phyloP scores from a whole-genome alignment of 768 basidiomycete species.

The Astraeus odoratus region DNA sequence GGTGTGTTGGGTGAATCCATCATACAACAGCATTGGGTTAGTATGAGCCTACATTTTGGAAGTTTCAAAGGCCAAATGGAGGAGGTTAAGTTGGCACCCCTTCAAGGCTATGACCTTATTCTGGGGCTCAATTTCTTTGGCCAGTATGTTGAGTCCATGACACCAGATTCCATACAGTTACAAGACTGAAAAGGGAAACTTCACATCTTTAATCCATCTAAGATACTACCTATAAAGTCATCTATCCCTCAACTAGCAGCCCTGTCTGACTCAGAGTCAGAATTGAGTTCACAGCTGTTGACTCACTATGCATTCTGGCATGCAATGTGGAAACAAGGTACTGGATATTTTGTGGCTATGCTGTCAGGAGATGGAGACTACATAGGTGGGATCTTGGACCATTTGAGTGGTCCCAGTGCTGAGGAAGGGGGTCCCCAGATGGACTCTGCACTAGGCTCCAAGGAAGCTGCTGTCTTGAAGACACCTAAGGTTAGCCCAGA shows the following conservation, averaged over 20 bases:
- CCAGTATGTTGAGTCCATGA: background rate
- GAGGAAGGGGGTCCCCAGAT: background rate
- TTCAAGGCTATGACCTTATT: no score
- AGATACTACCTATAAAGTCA: background rate
- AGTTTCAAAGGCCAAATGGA: background rate
- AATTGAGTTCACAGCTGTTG: no score
- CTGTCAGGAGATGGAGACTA: background rate
- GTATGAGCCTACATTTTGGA: background rate
- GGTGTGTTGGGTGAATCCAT: no score
- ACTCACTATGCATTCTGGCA: background rate
- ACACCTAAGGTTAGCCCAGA: no score
- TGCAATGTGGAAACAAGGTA: background rate
- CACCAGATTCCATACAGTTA: no score
- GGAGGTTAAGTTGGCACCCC: background rate
- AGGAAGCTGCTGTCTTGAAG: no score
- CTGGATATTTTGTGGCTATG: background rate
- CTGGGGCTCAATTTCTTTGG: background rate
- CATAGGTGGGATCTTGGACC: background rate
- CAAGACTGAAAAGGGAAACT: background rate
- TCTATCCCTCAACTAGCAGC: background rate
- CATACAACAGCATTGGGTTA: no score
- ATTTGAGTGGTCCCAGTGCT: background rate
- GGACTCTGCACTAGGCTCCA: background rate
- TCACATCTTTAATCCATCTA: background rate
- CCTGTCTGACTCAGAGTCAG: background rate